Evolutionary conservation across 2,329 filamentous ascomycete species (phyloP).

Genomic region (Dryadomyces quercus-mongolicae): DNA sequence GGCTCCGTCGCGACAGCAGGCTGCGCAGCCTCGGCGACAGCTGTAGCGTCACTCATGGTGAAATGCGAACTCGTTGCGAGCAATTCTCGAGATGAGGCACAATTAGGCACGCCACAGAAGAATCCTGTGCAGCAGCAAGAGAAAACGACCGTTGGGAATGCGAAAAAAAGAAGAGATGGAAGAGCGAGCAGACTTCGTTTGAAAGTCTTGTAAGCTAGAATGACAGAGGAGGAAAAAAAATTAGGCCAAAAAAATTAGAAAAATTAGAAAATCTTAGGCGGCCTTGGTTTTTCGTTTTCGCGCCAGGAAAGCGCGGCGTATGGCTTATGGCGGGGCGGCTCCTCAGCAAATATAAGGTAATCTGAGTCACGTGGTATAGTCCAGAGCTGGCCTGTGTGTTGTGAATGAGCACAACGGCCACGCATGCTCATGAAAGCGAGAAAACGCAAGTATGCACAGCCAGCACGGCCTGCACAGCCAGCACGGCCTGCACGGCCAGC

Average conservation of each 20-base stretch:
- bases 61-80: not conserved
- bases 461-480: no score
- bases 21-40: slow-evolving; percentile 14
- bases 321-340: not conserved
- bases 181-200: not conserved
- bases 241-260: not conserved
- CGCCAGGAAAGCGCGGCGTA: not conserved
- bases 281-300: slow-evolving; percentile 3
- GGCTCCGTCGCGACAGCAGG: slow-evolving; percentile 8
- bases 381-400: no score
- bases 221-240: slow-evolving; percentile 4
- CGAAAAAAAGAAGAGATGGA: not conserved
- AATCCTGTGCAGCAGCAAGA: not conserved
- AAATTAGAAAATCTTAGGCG: slow-evolving; percentile 6
- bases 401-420: slow-evolving; percentile 1
- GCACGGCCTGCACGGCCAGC: no score
- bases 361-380: slow-evolving; percentile 4
- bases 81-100: not conserved
- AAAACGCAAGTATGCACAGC: not conserved
- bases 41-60: slow-evolving; percentile 14
- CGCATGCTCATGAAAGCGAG: no score
- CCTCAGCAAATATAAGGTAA: not conserved
- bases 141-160: not conserved
- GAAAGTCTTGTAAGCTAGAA: not conserved
- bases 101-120: not conserved